Evolutionary conservation across 176 grass and related monocot genomes (phyloP).

Genomic region (Ampelocalamus luodianensis): DNA sequence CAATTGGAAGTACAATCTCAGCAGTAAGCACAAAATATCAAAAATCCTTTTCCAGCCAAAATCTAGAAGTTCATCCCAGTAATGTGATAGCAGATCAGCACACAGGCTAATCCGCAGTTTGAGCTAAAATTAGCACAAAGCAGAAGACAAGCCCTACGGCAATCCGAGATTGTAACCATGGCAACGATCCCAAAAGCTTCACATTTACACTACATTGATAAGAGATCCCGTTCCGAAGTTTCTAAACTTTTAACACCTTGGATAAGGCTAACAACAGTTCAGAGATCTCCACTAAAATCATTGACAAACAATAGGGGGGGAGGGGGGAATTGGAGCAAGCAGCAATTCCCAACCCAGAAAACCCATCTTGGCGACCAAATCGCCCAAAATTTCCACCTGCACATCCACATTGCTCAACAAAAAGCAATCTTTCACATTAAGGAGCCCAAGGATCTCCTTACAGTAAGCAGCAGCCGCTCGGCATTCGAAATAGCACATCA

Average conservation of each 20-base stretch:
- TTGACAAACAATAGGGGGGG: not conserved
- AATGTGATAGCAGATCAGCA: not conserved
- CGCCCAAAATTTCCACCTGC: not conserved
- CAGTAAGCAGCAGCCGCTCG: not conserved
- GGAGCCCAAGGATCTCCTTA: not conserved
- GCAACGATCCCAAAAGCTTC: not conserved
- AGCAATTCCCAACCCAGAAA: not conserved
- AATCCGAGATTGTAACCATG: not conserved
- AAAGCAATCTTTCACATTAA: conserved; percentile 8
- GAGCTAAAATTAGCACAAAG: not conserved
- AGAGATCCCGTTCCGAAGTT: not conserved
- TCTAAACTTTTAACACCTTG: not conserved
- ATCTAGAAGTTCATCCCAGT: not conserved
- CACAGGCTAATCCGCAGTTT: not conserved
- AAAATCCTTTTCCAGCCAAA: not conserved
- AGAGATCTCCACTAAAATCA: not conserved
- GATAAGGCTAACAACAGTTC: not conserved
- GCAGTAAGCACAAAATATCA: not conserved
- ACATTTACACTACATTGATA: not conserved
- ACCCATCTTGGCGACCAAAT: not conserved
- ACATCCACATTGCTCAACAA: not conserved
- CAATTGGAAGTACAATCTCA: not conserved
- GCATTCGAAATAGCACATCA: not conserved
- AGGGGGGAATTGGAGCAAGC: not conserved
- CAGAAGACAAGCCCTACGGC: not conserved